These are phyloP conservation scores for Aquilaria malaccensis DNA, from an alignment of 345 rosid genomes.

Conservation along the genomic window DNA sequence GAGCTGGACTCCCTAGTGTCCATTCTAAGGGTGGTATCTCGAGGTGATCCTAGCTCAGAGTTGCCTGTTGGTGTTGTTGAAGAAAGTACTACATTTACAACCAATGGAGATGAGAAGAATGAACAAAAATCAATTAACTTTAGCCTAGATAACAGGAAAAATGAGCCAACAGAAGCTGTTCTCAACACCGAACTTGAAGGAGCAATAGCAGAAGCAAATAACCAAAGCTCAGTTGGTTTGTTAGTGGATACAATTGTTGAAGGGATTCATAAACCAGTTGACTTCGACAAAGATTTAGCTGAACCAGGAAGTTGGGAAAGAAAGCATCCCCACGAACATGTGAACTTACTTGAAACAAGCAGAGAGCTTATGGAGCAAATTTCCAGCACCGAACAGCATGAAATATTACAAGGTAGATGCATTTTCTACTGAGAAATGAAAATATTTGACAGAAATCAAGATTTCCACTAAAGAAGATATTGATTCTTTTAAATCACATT, in stretches of 20 bases:
- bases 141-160: constrained; percentile 18
- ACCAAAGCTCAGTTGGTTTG: constrained; percentile 11
- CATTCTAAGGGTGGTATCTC: constrained; percentile 37
- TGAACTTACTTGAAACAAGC: constrained; percentile 16
- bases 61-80: constrained; percentile 13
- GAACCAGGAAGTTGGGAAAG: constrained; percentile 13
- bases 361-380: constrained; percentile 16
- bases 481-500: too few species aligned
- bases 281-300: constrained; percentile 11
- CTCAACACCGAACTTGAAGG: constrained; percentile 20
- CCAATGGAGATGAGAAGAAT: neutral
- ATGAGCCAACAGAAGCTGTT: constrained; percentile 17
- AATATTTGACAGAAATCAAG: too few species aligned
- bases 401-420: constrained; percentile 25
- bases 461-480: too few species aligned
- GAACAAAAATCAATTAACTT: constrained; percentile 11
- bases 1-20: constrained; percentile 59
- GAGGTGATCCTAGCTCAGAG: constrained; percentile 19
- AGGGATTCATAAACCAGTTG: constrained; percentile 10
- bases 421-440: neutral
- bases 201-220: constrained; percentile 7
- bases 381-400: constrained; percentile 1
- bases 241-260: constrained; percentile 3
- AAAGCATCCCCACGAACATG: constrained; percentile 18
- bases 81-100: neutral